These are phyloP conservation scores for Musa beccarii DNA, from an alignment of 176 grass and related monocot species.

Conservation along the genomic window DNA sequence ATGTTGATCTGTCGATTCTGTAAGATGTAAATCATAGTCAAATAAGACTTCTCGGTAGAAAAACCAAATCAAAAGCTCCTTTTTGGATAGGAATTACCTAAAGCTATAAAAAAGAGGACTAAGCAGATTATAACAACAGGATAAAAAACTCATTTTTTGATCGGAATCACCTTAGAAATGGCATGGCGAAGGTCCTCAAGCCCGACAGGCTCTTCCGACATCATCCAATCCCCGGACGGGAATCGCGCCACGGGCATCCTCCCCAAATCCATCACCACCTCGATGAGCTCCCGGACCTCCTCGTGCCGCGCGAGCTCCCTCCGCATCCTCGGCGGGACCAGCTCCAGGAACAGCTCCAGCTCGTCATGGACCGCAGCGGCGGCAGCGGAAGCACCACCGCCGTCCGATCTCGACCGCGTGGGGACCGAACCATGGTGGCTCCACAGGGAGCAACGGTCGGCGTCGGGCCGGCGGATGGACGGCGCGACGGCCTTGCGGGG, in stretches of 20 bases:
- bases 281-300: conserved; percentile 70
- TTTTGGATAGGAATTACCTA: conserved; percentile 29
- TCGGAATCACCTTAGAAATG: conserved; percentile 54
- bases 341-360: conserved; percentile 73
- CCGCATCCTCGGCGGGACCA: conserved; percentile 75
- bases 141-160: neutral
- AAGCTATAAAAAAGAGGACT: conserved; percentile 1
- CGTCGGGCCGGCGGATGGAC: conserved; percentile 57
- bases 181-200: conserved; percentile 70
- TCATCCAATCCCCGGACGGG: conserved; percentile 82
- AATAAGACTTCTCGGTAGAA: too few species aligned
- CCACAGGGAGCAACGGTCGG: conserved; percentile 40
- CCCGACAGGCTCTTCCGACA: conserved; percentile 56
- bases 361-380: conserved; percentile 19
- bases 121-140: neutral
- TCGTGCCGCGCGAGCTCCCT: conserved; percentile 51
- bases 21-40: neutral
- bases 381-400: neutral
- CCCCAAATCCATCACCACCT: conserved; percentile 94
- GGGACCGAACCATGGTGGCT: conserved; percentile 3
- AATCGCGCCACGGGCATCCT: conserved; percentile 71
- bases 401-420: neutral
- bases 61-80: neutral
- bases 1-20: neutral
- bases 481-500: conserved; percentile 46